A percentile compares a stretch with the other conserved stretches of the same genome.
phyloP scores from a whole-genome alignment of 139 green algal genomes.

The Edaphochlamys debaryana region DNA sequence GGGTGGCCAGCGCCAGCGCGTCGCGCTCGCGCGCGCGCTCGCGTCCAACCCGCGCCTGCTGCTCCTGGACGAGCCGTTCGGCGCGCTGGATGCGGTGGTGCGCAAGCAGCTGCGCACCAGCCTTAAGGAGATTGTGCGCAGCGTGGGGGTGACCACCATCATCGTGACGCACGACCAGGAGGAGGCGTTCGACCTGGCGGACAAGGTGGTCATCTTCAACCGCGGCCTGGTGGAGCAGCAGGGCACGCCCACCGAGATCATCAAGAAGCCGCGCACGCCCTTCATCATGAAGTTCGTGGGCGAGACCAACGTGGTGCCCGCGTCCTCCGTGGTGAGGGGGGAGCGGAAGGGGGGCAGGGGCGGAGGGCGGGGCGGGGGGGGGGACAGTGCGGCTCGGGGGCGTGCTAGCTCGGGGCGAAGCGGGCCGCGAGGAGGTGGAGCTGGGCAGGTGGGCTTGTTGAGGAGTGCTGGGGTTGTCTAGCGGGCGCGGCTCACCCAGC shows the following conservation, averaged over 20 bases:
- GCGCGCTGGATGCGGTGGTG: slow-evolving; percentile 83
- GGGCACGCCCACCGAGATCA: slow-evolving; percentile 74
- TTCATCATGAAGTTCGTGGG: slow-evolving; percentile 91
- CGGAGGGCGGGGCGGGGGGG: background rate
- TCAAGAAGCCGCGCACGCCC: slow-evolving; percentile 66
- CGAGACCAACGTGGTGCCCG: slow-evolving; percentile 74
- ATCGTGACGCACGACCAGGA: slow-evolving; percentile 94
- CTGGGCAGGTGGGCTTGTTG: background rate
- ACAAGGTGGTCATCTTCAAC: slow-evolving; percentile 71
- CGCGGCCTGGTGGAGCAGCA: slow-evolving; percentile 73
- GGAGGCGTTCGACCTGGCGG: slow-evolving; percentile 87
- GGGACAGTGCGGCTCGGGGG: too few relatives aligned
- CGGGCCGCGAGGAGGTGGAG: background rate
- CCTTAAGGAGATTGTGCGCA: slow-evolving; percentile 78
- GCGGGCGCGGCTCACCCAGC: too few relatives aligned
- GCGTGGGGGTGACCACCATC: slow-evolving; percentile 82
- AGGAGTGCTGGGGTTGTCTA: too few relatives aligned
- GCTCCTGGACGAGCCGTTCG: slow-evolving; percentile 91
- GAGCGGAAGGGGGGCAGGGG: too few relatives aligned
- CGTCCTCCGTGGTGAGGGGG: slow-evolving; percentile 56
- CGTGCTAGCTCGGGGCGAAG: too few relatives aligned
- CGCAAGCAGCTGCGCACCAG: slow-evolving; percentile 72
- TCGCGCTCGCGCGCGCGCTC: slow-evolving; percentile 93
- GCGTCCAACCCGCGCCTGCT: slow-evolving; percentile 79
- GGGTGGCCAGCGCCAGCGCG: slow-evolving; percentile 90